phyloP scores from a whole-genome alignment of 345 rosid genomes.

The Heritiera littoralis region DNA sequence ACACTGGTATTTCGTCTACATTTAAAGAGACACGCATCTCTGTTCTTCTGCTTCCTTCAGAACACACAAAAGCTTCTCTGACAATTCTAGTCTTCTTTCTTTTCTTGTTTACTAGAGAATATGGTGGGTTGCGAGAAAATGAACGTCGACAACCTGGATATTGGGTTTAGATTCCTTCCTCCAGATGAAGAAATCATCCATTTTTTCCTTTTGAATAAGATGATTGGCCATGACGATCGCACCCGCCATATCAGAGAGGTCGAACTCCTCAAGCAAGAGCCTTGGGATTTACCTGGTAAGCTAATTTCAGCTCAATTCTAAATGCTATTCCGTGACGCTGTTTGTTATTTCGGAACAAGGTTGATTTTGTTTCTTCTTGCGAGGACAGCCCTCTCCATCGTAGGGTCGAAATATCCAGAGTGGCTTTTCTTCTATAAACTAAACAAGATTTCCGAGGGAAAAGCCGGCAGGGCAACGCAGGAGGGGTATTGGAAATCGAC shows the following conservation, averaged over 20 bases:
- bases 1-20: not conserved
- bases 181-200: conserved; percentile 42
- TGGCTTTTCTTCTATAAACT: conserved; percentile 44
- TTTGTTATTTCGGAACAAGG: not conserved
- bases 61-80: not conserved
- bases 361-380: not conserved
- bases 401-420: conserved; percentile 20
- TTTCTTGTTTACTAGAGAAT: not conserved
- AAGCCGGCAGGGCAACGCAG: conserved; percentile 29
- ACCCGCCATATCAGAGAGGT: conserved; percentile 34
- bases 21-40: not conserved
- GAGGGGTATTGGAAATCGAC: conserved; percentile 61
- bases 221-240: conserved; percentile 9
- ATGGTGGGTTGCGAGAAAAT: not conserved
- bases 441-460: conserved; percentile 29
- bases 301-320: not conserved
- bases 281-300: conserved; percentile 48
- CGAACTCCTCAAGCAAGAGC: conserved; percentile 39
- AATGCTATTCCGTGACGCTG: not conserved
- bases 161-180: conserved; percentile 48
- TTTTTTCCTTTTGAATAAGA: conserved; percentile 34
- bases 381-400: conserved; percentile 17
- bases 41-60: not conserved
- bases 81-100: too few relatives aligned
- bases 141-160: not conserved